phyloP scores from a whole-genome alignment of 805 yeast genomes.

The Yamadazyma nakazawae region DNA sequence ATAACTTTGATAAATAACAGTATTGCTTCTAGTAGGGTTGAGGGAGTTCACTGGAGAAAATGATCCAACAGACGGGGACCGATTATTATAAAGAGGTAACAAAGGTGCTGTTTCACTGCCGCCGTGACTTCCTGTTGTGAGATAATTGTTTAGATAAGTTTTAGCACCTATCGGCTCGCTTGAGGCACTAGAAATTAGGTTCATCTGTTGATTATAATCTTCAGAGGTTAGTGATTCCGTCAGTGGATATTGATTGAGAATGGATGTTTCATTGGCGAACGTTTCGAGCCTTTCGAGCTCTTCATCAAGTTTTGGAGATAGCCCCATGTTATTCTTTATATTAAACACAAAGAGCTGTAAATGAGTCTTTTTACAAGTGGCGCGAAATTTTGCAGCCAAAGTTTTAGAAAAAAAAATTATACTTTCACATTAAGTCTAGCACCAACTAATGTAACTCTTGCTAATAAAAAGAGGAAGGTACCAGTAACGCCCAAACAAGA shows the following conservation, averaged over 20 bases:
- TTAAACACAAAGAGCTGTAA: neutral
- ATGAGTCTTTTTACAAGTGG: neutral
- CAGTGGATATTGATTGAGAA: conserved; percentile 15
- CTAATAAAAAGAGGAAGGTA: conserved; percentile 23
- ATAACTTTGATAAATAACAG: neutral
- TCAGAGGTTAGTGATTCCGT: conserved; percentile 4
- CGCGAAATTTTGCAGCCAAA: conserved; percentile 4
- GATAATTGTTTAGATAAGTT: neutral
- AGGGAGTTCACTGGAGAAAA: neutral
- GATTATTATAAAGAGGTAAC: conserved; percentile 17
- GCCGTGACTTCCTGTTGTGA: neutral
- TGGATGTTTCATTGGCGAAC: conserved; percentile 24
- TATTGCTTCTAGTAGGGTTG: neutral
- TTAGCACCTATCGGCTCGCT: neutral
- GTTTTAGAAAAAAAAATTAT: neutral
- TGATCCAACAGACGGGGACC: neutral
- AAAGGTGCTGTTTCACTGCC: conserved; percentile 14
- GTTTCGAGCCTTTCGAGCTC: conserved; percentile 18
- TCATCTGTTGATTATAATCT: conserved; percentile 1
- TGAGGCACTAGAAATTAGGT: neutral
- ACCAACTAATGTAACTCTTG: conserved; percentile 23
- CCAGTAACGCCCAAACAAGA: conserved; percentile 28
- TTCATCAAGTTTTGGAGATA: conserved; percentile 3
- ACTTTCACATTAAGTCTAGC: conserved; percentile 20
- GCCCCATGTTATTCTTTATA: conserved; percentile 1